Evolutionary conservation across 768 basidiomycete genomes (phyloP).

Genomic region (Naganishia kalamii): DNA sequence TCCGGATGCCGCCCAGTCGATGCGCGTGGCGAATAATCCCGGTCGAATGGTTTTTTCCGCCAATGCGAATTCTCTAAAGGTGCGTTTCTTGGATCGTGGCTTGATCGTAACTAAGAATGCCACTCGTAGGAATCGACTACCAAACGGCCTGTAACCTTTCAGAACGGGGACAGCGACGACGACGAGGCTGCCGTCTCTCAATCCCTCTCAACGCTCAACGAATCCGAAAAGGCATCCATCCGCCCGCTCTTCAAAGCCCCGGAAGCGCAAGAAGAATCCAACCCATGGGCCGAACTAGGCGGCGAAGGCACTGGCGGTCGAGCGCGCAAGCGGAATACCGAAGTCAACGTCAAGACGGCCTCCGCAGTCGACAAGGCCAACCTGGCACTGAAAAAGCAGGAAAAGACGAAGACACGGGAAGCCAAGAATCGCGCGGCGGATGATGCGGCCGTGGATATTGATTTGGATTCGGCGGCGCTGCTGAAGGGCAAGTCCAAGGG

Average conservation of each 20-base stretch:
- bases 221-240: slow-evolving; percentile 4
- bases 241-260: neutral
- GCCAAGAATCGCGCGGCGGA: slow-evolving; percentile 60
- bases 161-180: neutral
- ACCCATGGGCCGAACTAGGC: slow-evolving; percentile 73
- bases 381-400: slow-evolving; percentile 65
- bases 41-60: slow-evolving; percentile 64
- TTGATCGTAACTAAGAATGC: neutral
- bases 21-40: slow-evolving; percentile 11
- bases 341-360: slow-evolving; percentile 65
- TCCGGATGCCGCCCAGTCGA: slow-evolving; percentile 31
- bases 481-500: slow-evolving; percentile 31
- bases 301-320: slow-evolving; percentile 49
- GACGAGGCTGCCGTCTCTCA: neutral
- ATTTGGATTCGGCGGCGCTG: slow-evolving; percentile 47
- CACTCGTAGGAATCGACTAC: neutral
- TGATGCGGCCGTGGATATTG: slow-evolving; percentile 75
- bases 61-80: slow-evolving; percentile 26
- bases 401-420: slow-evolving; percentile 53
- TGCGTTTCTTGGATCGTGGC: neutral
- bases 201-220: neutral
- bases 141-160: neutral
- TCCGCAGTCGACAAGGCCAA: slow-evolving; percentile 60
- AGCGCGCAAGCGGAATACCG: slow-evolving; percentile 66
- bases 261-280: slow-evolving; percentile 44